Base-by-base conservation (phyloP, 495 filamentous ascomycete genomes). In the Jackrogersella multiformis region DNA sequence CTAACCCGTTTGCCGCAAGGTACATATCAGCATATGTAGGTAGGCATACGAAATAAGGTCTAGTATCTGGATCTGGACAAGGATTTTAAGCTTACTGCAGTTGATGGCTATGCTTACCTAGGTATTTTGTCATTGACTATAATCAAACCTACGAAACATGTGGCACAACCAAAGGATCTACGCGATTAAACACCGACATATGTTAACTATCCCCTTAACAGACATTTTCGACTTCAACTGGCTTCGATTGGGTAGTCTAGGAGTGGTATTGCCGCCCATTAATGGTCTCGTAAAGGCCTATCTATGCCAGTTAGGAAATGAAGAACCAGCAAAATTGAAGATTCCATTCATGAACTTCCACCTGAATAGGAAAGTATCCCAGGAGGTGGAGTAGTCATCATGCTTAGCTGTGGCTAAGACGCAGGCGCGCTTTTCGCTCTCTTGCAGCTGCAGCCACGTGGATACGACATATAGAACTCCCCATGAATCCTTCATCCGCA, bases 391-490 rank as follows among this genome's bases (percentile, higher is more conserved):
- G 24, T 49, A 2, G 26, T 16, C 45, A 49, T 49, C 45, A 49
- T 26, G 45, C 45, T 32, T 32, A 49, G 15, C 10, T 49, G 26
- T 49, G 26, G 45, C 45, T 32, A 49, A 28, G 26, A 32, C 12
- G 34, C 12, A 9, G 26, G 15, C 18, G 45, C 45, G 45, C 7
- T 49, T 49, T 49, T 49, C 45, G 45, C 45, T 49, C 45, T 48
- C 13, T 49, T n/a, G 45, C 26, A 49, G 45, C 45, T 49, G 45
- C 45, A 49, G 32, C 24, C 45, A 49, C 45, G 45, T 49, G 45
- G 45, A 32, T 49, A 28, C 45, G 21, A 49, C 45, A 32, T 49
- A 49, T 49, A 32, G 10, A 26, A n/a, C 23, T 49, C 45, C 45
- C 45, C 45, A 49, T 49, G 45, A 32, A 49, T 49, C 45, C 45